phyloP scores from a whole-genome alignment of 1,139 yeast species.

The Eremothecium sinecaudum region DNA sequence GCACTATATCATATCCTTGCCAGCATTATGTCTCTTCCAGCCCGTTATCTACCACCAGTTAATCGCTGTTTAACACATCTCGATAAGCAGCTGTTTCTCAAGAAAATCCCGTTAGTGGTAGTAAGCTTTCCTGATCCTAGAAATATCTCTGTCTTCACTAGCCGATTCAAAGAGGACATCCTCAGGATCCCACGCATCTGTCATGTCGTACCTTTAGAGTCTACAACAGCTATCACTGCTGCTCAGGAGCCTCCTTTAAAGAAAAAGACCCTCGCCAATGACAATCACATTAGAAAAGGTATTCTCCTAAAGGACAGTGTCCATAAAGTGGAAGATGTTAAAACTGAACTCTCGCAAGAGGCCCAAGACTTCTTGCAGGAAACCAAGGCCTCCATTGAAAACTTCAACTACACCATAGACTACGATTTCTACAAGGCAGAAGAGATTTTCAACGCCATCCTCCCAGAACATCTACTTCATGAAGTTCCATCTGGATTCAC shows the following conservation, averaged over 20 bases:
- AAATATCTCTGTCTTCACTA: conserved; percentile 43
- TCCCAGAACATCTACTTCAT: conserved; percentile 61
- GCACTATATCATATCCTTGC: background rate
- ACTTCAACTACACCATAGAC: conserved; percentile 49
- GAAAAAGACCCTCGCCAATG: conserved; percentile 17
- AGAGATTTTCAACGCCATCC: conserved; percentile 64
- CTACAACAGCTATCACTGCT: conserved; percentile 7
- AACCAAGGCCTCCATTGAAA: conserved; percentile 39
- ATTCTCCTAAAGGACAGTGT: conserved; percentile 53
- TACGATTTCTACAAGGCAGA: conserved; percentile 85
- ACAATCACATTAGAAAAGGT: conserved; percentile 41
- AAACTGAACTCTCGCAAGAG: conserved; percentile 34
- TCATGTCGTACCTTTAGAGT: conserved; percentile 46
- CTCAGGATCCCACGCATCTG: conserved; percentile 56
- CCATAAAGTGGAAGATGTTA: conserved; percentile 34
- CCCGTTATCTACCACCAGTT: conserved; percentile 47
- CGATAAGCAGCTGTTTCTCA: conserved; percentile 55
- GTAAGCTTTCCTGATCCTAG: conserved; percentile 64
- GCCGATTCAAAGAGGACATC: conserved; percentile 44
- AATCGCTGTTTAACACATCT: conserved; percentile 55
- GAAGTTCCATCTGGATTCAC: conserved; percentile 90
- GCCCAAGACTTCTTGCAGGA: conserved; percentile 42
- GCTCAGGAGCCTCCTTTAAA: conserved; percentile 10
- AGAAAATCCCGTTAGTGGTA: conserved; percentile 49
- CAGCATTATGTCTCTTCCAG: conserved; percentile 8